Evolutionary conservation across 2,329 filamentous ascomycete genomes (phyloP).

Genomic region (Arthrobotrys megalospora): DNA sequence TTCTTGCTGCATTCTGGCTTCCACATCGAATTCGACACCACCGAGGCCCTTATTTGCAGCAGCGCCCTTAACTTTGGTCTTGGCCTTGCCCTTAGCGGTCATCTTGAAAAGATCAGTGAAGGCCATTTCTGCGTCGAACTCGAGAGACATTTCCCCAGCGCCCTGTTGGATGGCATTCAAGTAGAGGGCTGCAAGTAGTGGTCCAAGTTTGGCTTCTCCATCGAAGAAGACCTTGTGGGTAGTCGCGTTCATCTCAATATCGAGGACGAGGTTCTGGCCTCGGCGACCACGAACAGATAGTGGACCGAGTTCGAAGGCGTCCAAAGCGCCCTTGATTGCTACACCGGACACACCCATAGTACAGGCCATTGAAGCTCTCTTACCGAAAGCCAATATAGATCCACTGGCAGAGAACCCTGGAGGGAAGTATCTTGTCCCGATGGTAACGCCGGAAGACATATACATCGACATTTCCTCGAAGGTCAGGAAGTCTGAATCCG

Average conservation of each 20-base stretch:
- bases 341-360: constrained; percentile 20
- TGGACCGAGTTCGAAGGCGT: constrained; percentile 25
- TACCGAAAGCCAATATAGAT: constrained; percentile 28
- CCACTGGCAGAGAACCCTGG: constrained; percentile 31
- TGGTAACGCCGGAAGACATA: constrained; percentile 26
- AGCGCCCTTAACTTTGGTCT: constrained; percentile 20
- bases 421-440: constrained; percentile 32
- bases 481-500: constrained; percentile 27
- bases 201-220: constrained; percentile 21
- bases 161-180: constrained; percentile 13
- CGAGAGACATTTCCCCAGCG: constrained; percentile 13
- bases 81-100: constrained; percentile 24
- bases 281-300: constrained; percentile 25
- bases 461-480: constrained; percentile 32
- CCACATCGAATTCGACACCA: constrained; percentile 22
- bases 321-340: constrained; percentile 23
- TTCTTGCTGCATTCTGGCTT: constrained; percentile 26
- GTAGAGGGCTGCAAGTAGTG: constrained; percentile 17
- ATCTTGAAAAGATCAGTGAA: constrained; percentile 26
- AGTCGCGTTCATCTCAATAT: constrained; percentile 22
- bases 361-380: constrained; percentile 29
- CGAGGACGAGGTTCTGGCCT: constrained; percentile 28
- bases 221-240: constrained; percentile 23
- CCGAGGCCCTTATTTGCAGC: constrained; percentile 9
- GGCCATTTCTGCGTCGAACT: constrained; percentile 27